Evolutionary conservation across 495 filamentous ascomycete genomes (phyloP).

Genomic region (Jackrogersella minutella): DNA sequence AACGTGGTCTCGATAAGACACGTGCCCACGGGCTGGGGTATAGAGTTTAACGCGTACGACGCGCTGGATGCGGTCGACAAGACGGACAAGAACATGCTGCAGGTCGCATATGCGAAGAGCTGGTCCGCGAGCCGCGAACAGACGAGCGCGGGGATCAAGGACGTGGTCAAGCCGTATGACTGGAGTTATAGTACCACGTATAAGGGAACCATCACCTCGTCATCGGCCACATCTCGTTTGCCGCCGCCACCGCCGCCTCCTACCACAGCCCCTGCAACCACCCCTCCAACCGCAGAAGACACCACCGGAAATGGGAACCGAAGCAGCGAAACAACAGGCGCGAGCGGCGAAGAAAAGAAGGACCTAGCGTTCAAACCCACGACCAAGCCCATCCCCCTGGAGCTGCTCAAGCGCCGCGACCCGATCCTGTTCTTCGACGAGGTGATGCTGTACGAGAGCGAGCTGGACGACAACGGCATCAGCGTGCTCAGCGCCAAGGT

Average conservation of each 20-base stretch:
- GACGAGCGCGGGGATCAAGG: slow-evolving; percentile 86
- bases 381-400: slow-evolving; percentile 76
- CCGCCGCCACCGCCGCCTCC: not conserved
- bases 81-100: slow-evolving; percentile 85
- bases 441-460: slow-evolving; percentile 94
- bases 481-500: slow-evolving; percentile 86
- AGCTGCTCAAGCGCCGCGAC: slow-evolving; percentile 79
- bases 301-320: not conserved
- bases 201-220: slow-evolving; percentile 64
- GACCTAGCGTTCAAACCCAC: slow-evolving; percentile 58
- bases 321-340: not conserved
- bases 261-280: not conserved
- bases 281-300: not conserved
- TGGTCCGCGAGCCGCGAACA: slow-evolving; percentile 89
- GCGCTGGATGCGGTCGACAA: slow-evolving; percentile 93
- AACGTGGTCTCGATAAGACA: slow-evolving; percentile 82
- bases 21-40: slow-evolving; percentile 69
- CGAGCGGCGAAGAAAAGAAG: slow-evolving; percentile 12
- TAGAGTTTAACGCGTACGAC: slow-evolving; percentile 83
- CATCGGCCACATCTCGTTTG: not conserved
- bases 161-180: slow-evolving; percentile 94
- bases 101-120: slow-evolving; percentile 88
- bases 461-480: slow-evolving; percentile 97
- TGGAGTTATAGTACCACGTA: slow-evolving; percentile 96
- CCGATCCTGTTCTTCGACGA: slow-evolving; percentile 96